Conservation (phyloP, 768 basidiomycete genomes). For the Boletus rubropictus region DNA sequence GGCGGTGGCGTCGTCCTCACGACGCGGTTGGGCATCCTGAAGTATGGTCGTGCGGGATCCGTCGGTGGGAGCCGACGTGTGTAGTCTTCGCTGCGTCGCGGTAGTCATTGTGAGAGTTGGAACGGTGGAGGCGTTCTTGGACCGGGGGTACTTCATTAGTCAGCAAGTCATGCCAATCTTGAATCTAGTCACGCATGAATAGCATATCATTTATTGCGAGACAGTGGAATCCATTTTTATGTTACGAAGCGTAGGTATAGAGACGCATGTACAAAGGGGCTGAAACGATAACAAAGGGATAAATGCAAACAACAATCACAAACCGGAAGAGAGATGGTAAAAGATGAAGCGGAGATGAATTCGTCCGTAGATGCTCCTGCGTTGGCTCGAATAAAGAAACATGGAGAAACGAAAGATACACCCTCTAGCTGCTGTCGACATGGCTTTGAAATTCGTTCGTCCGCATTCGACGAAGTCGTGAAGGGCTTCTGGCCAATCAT, state of each 20-base stretch:
- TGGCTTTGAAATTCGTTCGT: slow-evolving; percentile 75
- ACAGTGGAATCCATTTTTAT: slow-evolving; percentile 12
- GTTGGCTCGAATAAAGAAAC: slow-evolving; percentile 5
- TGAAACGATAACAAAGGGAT: slow-evolving; percentile 19
- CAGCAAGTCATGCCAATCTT: no score
- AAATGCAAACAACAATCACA: slow-evolving; percentile 19
- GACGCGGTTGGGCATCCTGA: slow-evolving; percentile 31
- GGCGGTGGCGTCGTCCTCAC: slow-evolving; percentile 18
- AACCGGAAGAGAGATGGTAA: slow-evolving; percentile 7
- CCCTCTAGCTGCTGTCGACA: slow-evolving; percentile 72
- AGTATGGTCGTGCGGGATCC: slow-evolving; percentile 53
- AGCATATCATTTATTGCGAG: no score
- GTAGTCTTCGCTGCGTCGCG: slow-evolving; percentile 27
- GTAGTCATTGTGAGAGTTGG: slow-evolving; percentile 10
- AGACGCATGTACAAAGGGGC: slow-evolving; percentile 24
- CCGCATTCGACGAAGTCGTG: slow-evolving; percentile 67
- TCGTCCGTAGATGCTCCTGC: slow-evolving; percentile 43
- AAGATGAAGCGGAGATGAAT: neutral
- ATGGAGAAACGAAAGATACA: slow-evolving; percentile 35
- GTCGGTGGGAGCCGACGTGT: slow-evolving; percentile 42
- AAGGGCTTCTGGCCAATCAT: slow-evolving; percentile 68
- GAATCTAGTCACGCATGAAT: no score
- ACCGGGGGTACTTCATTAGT: slow-evolving; percentile 20
- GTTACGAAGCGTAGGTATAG: no score
- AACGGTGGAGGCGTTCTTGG: no score